Percentiles rank a stretch among this genome's conserved stretches.
Evolutionary conservation across 2,329 filamentous ascomycete species (phyloP).

Genomic region (Lomentospora prolificans): DNA sequence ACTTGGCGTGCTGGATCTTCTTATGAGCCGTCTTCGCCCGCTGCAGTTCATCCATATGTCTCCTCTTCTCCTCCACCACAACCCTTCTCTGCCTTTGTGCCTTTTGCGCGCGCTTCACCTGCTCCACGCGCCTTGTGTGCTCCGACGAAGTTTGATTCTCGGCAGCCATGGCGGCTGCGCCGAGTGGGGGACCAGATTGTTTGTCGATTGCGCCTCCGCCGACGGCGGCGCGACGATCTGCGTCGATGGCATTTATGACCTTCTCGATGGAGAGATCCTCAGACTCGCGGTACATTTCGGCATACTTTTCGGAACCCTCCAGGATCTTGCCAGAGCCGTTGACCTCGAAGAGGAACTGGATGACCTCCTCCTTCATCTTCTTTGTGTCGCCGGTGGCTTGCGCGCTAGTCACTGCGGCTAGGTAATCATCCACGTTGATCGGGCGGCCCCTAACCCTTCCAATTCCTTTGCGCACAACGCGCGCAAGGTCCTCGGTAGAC

Average conservation of each 20-base stretch:
- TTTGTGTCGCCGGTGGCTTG: conserved; percentile 8
- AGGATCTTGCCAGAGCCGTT: conserved; percentile 1
- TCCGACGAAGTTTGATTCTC: not conserved
- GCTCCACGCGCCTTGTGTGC: conserved; percentile 9
- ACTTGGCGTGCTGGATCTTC: conserved; percentile 28
- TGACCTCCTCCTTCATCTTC: conserved; percentile 8
- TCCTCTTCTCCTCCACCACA: conserved; percentile 25
- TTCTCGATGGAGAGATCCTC: conserved; percentile 15
- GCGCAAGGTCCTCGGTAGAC: conserved; percentile 26
- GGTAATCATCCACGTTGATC: conserved; percentile 10
- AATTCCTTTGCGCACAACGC: conserved; percentile 25
- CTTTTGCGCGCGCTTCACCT: conserved; percentile 10
- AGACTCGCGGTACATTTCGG: conserved; percentile 9
- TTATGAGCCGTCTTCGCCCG: conserved; percentile 40
- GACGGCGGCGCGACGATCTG: conserved; percentile 20
- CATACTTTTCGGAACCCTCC: conserved; percentile 11
- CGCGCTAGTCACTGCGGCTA: conserved; percentile 5
- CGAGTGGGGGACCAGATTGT: conserved; percentile 4
- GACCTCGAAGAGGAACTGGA: conserved; percentile 11
- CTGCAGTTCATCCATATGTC: conserved; percentile 34
- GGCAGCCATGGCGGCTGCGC: not conserved
- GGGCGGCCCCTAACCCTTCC: conserved; percentile 17
- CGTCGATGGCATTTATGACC: conserved; percentile 20
- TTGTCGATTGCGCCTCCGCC: conserved; percentile 10
- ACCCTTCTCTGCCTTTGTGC: conserved; percentile 4